A percentile compares a stretch with the other conserved stretches of the same genome.
These are phyloP conservation scores for Teunomyces stri DNA, from an alignment of 805 yeast species.

Conservation along the genomic window DNA sequence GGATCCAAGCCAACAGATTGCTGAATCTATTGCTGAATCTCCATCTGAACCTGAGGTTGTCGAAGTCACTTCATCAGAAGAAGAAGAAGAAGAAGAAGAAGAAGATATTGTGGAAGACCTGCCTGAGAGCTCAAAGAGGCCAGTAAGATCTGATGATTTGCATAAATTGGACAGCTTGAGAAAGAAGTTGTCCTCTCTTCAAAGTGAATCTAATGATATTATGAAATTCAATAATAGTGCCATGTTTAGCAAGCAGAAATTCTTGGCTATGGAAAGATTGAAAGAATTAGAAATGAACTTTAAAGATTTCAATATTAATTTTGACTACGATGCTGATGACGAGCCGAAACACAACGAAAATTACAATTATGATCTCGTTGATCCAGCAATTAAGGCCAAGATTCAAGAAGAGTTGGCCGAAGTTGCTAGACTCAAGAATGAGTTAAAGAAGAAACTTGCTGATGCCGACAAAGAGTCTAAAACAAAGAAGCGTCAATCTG, in stretches of 20 bases:
- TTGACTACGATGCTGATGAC: conserved; percentile 21
- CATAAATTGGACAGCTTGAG: conserved; percentile 55
- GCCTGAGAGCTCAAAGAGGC: conserved; percentile 35
- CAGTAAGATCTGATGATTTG: conserved; percentile 49
- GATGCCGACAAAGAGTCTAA: conserved; percentile 16
- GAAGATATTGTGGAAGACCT: conserved; percentile 16
- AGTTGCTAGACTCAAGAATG: conserved; percentile 39
- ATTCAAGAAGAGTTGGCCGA: conserved; percentile 41
- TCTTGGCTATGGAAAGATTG: conserved; percentile 68
- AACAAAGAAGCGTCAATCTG: conserved; percentile 12
- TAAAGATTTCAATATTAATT: conserved; percentile 61
- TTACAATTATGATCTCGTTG: conserved; percentile 20
- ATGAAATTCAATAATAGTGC: conserved; percentile 66
- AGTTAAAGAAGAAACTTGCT: conserved; percentile 38
- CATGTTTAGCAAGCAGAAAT: conserved; percentile 56
- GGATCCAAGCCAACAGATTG: conserved; percentile 7
- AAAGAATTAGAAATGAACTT: conserved; percentile 66
- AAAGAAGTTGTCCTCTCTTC: conserved; percentile 58
- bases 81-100: conserved; percentile 11
- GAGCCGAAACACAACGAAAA: conserved; percentile 11
- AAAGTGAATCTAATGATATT: conserved; percentile 73
- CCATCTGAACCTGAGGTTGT: conserved; percentile 18
- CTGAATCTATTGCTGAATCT: conserved; percentile 4
- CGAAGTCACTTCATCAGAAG: conserved; percentile 15
- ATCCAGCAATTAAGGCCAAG: conserved; percentile 34